Evolutionary conservation across 2,329 filamentous ascomycete species (phyloP), one percentile per base, ranked within the genome.

Genomic region (Rutstroemia sydowiana): DNA sequence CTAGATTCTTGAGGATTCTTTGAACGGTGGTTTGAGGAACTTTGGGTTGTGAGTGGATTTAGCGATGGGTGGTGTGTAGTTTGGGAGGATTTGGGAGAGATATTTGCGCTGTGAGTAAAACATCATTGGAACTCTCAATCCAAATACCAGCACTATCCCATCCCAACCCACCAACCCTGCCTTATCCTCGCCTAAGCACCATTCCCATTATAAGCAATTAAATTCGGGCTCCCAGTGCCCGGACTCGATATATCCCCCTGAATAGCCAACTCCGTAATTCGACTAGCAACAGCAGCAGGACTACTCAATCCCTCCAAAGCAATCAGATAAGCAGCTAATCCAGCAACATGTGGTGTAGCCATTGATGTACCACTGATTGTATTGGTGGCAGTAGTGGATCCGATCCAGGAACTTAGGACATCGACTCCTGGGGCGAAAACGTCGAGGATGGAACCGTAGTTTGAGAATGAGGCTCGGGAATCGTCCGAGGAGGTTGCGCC

Each of bases 241-340:
- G 76, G 53, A 54, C 63, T 65, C 36, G 65, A 66, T 46, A 76
- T 66, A 55, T 69, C 66, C 51, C 68, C 68, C 53, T 68, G 69
- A 23, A 63, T 65, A n/a, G 70, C 61, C 34, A 74, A 61, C 2
- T 64, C 54, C 49, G 64, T 56, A 36, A 75, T 66, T 47, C 69
- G 65, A 18, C 61, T 36, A 28, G 63, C 63, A 5, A 76, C 69
- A 31, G 65, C 69, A 47, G 68, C 64, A 6, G 73, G 72, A 5
- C 65, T 68, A 37, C 50, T 63, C 53, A 70, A 64, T 1, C 67
- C 67, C 57, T 75, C 71, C 1, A 72, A 58, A 5, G 59, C 63
- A 71, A 87, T 81, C 30, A 88, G 69, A 68, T 87, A 88, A 26
- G 82, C 82, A 13, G 80, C 81, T 3, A 88, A 71, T 44, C 85